Conservation (phyloP, 2,329 filamentous ascomycete genomes). For the Diaporthe capsici region DNA sequence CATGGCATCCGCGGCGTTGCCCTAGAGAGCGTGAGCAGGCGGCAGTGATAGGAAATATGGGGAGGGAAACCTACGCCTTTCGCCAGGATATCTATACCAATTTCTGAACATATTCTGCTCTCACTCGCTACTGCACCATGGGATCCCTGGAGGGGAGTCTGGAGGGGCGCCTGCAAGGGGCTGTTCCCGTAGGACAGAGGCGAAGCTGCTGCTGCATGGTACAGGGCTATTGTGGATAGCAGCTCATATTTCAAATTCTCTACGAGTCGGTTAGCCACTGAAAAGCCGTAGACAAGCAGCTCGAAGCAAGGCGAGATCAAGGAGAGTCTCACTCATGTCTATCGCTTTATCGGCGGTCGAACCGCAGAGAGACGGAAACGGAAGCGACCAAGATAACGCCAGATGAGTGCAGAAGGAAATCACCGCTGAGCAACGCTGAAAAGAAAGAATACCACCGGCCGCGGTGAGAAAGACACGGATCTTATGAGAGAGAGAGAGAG, state of each 20-base stretch:
- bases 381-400: conserved; percentile 16
- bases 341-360: conserved; percentile 12
- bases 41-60: not conserved
- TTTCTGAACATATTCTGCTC: conserved; percentile 75
- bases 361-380: conserved; percentile 2
- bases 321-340: conserved; percentile 37
- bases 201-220: conserved; percentile 20
- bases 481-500: not conserved
- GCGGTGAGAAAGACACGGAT: not conserved
- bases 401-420: not conserved
- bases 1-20: conserved; percentile 83
- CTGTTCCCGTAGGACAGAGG: conserved; percentile 22
- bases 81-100: conserved; percentile 74
- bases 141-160: conserved; percentile 31
- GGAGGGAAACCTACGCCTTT: conserved; percentile 58
- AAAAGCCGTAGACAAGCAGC: fast-evolving
- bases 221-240: conserved; percentile 25
- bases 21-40: conserved; percentile 54
- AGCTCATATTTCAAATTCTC: conserved; percentile 19
- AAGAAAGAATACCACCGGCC: not conserved
- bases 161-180: conserved; percentile 16
- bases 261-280: not conserved
- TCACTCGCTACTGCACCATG: conserved; percentile 80
- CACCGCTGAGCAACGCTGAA: not conserved
- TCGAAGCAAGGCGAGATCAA: not conserved